Evolutionary conservation across 495 filamentous ascomycete species (phyloP).

Genomic region (Aspergillus asperescens): DNA sequence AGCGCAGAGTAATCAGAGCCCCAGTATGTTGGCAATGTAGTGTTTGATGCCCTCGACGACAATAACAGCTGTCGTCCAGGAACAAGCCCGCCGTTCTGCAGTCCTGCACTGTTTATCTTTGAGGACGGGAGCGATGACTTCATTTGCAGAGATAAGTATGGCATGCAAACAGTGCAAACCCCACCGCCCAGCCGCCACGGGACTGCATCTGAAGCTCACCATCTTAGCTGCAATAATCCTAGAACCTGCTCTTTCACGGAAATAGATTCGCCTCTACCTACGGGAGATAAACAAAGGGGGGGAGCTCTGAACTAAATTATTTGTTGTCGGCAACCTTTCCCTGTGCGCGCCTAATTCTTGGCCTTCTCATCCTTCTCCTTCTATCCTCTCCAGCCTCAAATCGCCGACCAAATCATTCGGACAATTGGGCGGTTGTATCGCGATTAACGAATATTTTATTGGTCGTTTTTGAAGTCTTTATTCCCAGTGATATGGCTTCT

Average conservation of each 20-base stretch:
- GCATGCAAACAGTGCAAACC: constrained; percentile 35
- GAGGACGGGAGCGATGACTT: constrained; percentile 6
- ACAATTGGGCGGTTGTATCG: neutral
- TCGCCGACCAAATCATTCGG: neutral
- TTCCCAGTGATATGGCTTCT: constrained; percentile 24
- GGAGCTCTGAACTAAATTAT: too few relatives aligned
- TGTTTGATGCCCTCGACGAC: neutral
- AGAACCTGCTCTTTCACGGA: too few relatives aligned
- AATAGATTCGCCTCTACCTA: too few relatives aligned
- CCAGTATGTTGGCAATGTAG: neutral
- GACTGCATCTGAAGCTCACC: too few relatives aligned
- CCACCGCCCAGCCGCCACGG: too few relatives aligned
- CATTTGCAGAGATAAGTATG: constrained; percentile 2
- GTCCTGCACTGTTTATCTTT: constrained; percentile 1
- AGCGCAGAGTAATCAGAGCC: neutral
- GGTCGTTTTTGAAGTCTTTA: neutral
- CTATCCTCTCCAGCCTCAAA: neutral
- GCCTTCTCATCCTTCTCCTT: too few relatives aligned
- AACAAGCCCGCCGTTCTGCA: neutral
- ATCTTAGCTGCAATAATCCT: too few relatives aligned
- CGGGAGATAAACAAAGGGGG: too few relatives aligned
- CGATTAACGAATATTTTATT: too few relatives aligned
- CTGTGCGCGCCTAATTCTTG: too few relatives aligned
- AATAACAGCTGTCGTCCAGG: constrained; percentile 7
- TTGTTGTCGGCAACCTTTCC: too few relatives aligned